Conservation (phyloP, 495 filamentous ascomycete species). For the Penicillium parvum region DNA sequence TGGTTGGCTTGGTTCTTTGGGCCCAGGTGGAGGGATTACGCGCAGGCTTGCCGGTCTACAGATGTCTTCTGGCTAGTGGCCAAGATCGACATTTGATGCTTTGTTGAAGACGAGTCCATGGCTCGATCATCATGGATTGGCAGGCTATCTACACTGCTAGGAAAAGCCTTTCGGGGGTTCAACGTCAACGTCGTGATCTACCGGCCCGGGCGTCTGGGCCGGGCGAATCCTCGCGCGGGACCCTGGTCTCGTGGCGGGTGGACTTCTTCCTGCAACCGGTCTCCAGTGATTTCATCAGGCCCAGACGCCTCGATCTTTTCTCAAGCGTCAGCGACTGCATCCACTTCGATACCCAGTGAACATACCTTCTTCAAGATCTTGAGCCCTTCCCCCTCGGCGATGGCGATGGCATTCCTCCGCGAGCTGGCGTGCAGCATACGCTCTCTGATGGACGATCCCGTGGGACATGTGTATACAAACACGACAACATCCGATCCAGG, state of each 20-base stretch:
- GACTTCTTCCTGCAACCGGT: conserved; percentile 69
- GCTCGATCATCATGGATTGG: background rate
- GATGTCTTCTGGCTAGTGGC: conserved; percentile 3
- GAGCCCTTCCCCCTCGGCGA: conserved; percentile 68
- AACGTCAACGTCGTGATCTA: conserved; percentile 19
- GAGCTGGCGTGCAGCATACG: conserved; percentile 92
- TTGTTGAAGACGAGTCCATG: too few relatives aligned
- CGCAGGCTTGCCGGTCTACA: conserved; percentile 2
- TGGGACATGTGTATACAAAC: conserved; percentile 93
- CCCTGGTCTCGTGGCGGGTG: conserved; percentile 59
- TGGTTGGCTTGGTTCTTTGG: conserved; percentile 15
- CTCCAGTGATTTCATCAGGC: conserved; percentile 75
- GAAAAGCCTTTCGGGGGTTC: background rate
- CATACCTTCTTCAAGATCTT: conserved; percentile 68
- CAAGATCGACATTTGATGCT: too few relatives aligned
- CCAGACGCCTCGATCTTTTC: conserved; percentile 58
- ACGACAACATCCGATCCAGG: conserved; percentile 61
- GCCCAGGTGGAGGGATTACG: conserved; percentile 4
- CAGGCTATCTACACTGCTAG: conserved; percentile 7
- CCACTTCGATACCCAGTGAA: background rate
- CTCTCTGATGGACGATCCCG: conserved; percentile 75
- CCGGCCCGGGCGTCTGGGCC: conserved; percentile 84
- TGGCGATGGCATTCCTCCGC: conserved; percentile 62
- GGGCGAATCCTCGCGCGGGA: conserved; percentile 67
- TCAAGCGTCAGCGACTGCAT: conserved; percentile 6